phyloP scores from a whole-genome alignment of 768 basidiomycete species.

The Podaxis mareebaensis region DNA sequence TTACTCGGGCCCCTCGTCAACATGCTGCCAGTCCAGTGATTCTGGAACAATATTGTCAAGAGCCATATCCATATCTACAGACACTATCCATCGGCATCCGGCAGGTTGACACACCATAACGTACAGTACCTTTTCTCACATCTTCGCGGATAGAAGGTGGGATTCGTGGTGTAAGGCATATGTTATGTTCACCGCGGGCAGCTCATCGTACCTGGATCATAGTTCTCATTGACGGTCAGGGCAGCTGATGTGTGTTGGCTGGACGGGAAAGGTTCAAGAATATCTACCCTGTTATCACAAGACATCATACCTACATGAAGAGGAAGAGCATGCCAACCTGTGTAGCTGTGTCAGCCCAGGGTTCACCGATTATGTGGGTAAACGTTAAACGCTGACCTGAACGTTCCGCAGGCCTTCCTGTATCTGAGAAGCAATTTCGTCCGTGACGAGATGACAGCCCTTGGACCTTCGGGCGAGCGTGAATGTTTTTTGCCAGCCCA shows the following conservation, averaged over 20 bases:
- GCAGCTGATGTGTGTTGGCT: conserved; percentile 75
- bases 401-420: conserved; percentile 66
- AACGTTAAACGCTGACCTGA: conserved; percentile 40
- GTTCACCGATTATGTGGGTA: neutral
- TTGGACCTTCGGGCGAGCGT: conserved; percentile 51
- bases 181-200: neutral
- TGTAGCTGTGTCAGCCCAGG: neutral
- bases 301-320: conserved; percentile 63
- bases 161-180: conserved; percentile 29
- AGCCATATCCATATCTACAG: conserved; percentile 91
- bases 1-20: conserved; percentile 91
- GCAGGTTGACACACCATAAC: neutral
- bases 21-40: conserved; percentile 77
- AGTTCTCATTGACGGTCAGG: conserved; percentile 89
- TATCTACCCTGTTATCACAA: neutral
- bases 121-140: conserved; percentile 33
- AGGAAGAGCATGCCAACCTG: conserved; percentile 88
- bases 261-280: conserved; percentile 2
- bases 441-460: conserved; percentile 85
- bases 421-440: conserved; percentile 69
- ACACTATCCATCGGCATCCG: neutral
- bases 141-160: conserved; percentile 23
- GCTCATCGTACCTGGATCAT: conserved; percentile 59
- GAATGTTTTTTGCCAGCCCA: conserved; percentile 93
- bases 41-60: conserved; percentile 89